Base-by-base conservation (phyloP, 306 rosid genomes). In the Pyrus betulifolia region DNA sequence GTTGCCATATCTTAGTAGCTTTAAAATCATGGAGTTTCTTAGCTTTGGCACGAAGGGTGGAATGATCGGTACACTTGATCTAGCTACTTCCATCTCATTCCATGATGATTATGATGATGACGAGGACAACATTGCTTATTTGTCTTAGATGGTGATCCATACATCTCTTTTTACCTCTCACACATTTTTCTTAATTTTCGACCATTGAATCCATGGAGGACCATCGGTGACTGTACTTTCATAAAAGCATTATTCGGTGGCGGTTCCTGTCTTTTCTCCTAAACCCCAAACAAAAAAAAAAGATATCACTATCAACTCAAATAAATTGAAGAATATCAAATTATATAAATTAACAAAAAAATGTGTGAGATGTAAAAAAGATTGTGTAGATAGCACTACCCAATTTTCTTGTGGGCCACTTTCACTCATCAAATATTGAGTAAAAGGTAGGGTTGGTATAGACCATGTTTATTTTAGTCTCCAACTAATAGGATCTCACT, bases 41-140 rank as follows among this genome's bases (percentile, higher is more conserved):
- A 61, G 79, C 90, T 87, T 87, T 89, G 80, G 71, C 13, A 55
- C 17, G 67, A 78, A 78, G 78, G 58, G 4, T 70, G 23, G 78
- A 79, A 76, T 69, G 86, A 79, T 75, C 35, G 58, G 51, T 70
- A 58, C 78, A 62, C 46, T 42, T 78, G 42, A 27, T 68, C 76
- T 49, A 55, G 11, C 61, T 78, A 42, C 12, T 42, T 42, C 55
- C 70, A 59, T 73, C 38, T 11, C 25, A 11, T 54, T 65, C 42
- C n/a, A 52, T 67, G 74, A 23, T 76, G 54, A 55, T 31, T 22
- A 58, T 35, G 23, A 13, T 25, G 31, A 60, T 22, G 78, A 60
- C 65, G 67, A 72, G 3, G n/a, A 67, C 28, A 28, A 65, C 80
- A 33, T 75, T 75, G 76, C 78, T 69, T 78, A 77, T 66, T 69